A percentile compares a stretch with the other conserved stretches of the same genome.
Evolutionary conservation across 805 yeast species (phyloP).

Genomic region (Ogataea philodendri): DNA sequence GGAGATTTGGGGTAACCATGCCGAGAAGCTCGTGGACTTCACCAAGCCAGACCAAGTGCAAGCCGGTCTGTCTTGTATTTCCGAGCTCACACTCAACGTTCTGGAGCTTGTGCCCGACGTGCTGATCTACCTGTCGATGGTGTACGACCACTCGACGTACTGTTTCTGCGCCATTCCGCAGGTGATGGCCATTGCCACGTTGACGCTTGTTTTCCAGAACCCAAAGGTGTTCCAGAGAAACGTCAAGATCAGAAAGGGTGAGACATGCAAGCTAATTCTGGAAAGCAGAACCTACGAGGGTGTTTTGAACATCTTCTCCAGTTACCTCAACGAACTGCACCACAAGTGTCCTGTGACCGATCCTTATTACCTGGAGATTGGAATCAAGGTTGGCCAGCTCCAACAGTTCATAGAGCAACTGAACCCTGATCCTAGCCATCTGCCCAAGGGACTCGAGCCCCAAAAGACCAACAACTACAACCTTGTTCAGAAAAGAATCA

Average conservation of each 20-base stretch:
- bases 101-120: conserved; percentile 75
- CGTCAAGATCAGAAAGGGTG: conserved; percentile 89
- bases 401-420: conserved; percentile 82
- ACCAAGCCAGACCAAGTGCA: conserved; percentile 43
- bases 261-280: conserved; percentile 73
- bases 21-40: conserved; percentile 62
- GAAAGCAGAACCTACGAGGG: conserved; percentile 71
- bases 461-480: conserved; percentile 47
- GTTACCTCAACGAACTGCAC: conserved; percentile 73
- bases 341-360: conserved; percentile 75
- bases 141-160: conserved; percentile 79
- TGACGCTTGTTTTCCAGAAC: conserved; percentile 82
- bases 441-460: conserved; percentile 53
- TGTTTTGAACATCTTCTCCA: conserved; percentile 72
- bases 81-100: conserved; percentile 77
- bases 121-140: conserved; percentile 67
- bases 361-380: conserved; percentile 81
- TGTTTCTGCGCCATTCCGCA: conserved; percentile 97
- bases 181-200: conserved; percentile 97
- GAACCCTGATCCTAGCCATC: conserved; percentile 54
- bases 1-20: conserved; percentile 86
- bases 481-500: conserved; percentile 44
- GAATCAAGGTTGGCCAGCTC: conserved; percentile 81
- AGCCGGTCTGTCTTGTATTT: conserved; percentile 71
- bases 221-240: conserved; percentile 63